These are phyloP conservation scores for Adenanthera pavonina DNA, from an alignment of 306 rosid genomes.

Conservation along the genomic window DNA sequence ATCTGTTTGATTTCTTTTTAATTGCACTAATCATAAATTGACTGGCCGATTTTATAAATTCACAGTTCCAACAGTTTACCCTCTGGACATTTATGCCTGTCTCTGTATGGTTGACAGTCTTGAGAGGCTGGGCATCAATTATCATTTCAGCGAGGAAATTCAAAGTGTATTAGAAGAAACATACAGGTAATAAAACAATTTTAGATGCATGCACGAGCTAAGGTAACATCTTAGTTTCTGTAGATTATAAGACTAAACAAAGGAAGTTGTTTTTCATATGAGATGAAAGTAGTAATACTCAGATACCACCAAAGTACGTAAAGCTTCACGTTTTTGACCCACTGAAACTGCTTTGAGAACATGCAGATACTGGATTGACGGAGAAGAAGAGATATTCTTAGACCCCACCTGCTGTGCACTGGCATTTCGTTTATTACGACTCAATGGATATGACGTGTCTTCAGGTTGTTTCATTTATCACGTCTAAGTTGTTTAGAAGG, in stretches of 20 bases:
- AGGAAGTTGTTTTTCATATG: background rate
- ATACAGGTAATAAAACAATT: conserved; percentile 56
- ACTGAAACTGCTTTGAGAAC: background rate
- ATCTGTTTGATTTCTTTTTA: background rate
- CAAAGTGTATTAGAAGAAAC: conserved; percentile 71
- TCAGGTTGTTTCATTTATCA: conserved; percentile 15
- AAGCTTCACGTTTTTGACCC: background rate
- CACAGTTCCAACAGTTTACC: conserved; percentile 82
- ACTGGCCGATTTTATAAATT: conserved; percentile 15
- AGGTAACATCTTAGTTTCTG: background rate
- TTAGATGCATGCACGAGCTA: background rate
- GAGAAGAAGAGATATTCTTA: conserved; percentile 20
- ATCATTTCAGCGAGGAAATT: conserved; percentile 76
- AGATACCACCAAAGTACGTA: background rate
- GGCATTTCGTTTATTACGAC: conserved; percentile 23
- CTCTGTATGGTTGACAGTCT: conserved; percentile 77
- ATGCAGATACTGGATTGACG: conserved; percentile 5
- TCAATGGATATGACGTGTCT: conserved; percentile 17
- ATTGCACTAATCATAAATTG: conserved; percentile 6
- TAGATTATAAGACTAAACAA: background rate
- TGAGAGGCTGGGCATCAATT: conserved; percentile 71
- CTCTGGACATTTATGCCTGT: conserved; percentile 69
- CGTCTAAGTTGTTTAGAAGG: background rate
- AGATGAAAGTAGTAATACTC: background rate
- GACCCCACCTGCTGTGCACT: conserved; percentile 23